Evolutionary conservation across 2,329 filamentous ascomycete genomes (phyloP).

Genomic region (Talaromyces sp.): DNA sequence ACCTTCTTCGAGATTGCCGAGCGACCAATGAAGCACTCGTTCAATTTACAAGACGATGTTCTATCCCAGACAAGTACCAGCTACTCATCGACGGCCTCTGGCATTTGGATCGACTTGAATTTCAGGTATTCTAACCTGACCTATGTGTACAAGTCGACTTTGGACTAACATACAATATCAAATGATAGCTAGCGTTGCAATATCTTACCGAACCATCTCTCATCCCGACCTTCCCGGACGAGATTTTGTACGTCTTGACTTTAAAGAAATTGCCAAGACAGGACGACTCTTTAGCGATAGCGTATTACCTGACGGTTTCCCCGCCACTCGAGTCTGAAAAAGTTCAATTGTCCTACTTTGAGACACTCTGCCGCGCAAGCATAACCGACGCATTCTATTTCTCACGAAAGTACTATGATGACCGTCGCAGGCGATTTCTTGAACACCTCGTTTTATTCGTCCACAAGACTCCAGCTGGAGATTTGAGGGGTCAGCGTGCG

Average conservation of each 20-base stretch:
- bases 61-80: constrained; percentile 69
- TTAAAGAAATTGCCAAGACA: constrained; percentile 51
- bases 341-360: constrained; percentile 63
- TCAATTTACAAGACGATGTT: constrained; percentile 58
- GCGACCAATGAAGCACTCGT: constrained; percentile 46
- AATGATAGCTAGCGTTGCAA: constrained; percentile 59
- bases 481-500: constrained; percentile 49
- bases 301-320: constrained; percentile 72
- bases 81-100: constrained; percentile 78
- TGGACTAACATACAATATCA: not conserved
- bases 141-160: not conserved
- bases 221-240: constrained; percentile 74
- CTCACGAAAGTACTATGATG: constrained; percentile 59
- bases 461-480: constrained; percentile 40
- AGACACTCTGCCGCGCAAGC: constrained; percentile 61
- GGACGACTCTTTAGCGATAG: constrained; percentile 63
- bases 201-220: constrained; percentile 74
- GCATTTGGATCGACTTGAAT: constrained; percentile 69
- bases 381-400: constrained; percentile 71
- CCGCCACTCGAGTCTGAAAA: constrained; percentile 63
- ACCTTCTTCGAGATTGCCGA: constrained; percentile 72
- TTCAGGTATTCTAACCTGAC: constrained; percentile 45
- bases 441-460: constrained; percentile 59
- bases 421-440: constrained; percentile 60
- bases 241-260: constrained; percentile 68